Conservation (phyloP, 345 rosid genomes). For the Clausena lansium region DNA sequence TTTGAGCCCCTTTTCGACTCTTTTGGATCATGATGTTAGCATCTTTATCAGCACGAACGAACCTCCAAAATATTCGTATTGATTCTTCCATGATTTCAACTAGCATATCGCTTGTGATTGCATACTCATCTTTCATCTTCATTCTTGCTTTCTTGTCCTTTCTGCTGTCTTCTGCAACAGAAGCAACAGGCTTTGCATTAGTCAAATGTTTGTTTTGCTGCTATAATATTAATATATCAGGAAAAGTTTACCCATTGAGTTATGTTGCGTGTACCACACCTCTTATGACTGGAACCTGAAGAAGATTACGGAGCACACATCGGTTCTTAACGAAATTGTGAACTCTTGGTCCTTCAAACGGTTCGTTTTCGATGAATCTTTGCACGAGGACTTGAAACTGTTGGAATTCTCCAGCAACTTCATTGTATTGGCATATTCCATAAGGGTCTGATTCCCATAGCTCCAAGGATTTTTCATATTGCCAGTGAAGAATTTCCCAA, state of each 20-base stretch:
- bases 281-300: slow-evolving; percentile 88
- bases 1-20: slow-evolving; percentile 41
- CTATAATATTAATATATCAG: slow-evolving; percentile 6
- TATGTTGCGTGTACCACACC: slow-evolving; percentile 34
- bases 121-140: slow-evolving; percentile 36
- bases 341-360: slow-evolving; percentile 78
- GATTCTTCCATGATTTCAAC: slow-evolving; percentile 91
- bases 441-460: slow-evolving; percentile 69
- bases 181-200: slow-evolving; percentile 8
- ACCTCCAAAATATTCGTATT: slow-evolving; percentile 81
- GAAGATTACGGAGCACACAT: slow-evolving; percentile 67
- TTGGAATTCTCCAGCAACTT: slow-evolving; percentile 89
- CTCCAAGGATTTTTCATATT: slow-evolving; percentile 72
- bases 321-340: slow-evolving; percentile 71
- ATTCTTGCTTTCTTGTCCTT: slow-evolving; percentile 51
- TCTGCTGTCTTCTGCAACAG: slow-evolving; percentile 59
- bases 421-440: slow-evolving; percentile 56
- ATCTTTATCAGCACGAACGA: slow-evolving; percentile 74
- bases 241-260: slow-evolving; percentile 8
- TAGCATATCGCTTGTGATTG: slow-evolving; percentile 57
- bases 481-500: slow-evolving; percentile 98
- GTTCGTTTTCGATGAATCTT: slow-evolving; percentile 85
- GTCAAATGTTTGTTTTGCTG: slow-evolving; percentile 6
- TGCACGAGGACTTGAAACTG: slow-evolving; percentile 85
- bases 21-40: slow-evolving; percentile 38